Base-by-base conservation (phyloP, 140 eudicot species). In the Bidens hawaiensis region DNA sequence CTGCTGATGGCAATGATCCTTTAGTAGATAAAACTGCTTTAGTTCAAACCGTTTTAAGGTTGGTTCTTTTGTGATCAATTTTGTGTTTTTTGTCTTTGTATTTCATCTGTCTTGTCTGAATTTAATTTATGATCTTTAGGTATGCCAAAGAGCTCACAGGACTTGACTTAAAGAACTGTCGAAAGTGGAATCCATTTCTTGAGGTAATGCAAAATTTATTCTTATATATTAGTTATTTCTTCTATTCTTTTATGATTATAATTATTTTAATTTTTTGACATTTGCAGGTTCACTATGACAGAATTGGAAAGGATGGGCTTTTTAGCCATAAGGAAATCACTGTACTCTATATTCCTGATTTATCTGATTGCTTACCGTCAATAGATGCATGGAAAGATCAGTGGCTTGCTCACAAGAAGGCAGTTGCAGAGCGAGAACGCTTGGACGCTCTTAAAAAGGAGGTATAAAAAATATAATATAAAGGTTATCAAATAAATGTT, bases 271-370 rank as follows among this genome's bases (percentile, higher is more conserved):
- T 6, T 34, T 41, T 8, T 58, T 31, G 16, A 36, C 31, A 23
- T 49, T 25, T 78, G 83, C 93, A 93, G 96, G 79, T 93, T 74
- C 99, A 93, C 76, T 93, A 93, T 74, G 85, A 88, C 42, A 76
- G 99, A 81, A 69, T 85, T 75, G 99, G 99, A 28, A 77, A 76
- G 66, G 94, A 88, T 79, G 99, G 99, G 36, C 79, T 79, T 18
- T 88, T 88, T 76, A 93, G 95, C 60, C 95, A 93, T 77, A 88
- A 83, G 67, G 99, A 93, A 79, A 84, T 93, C 47, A 82, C 96
- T 54, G 95, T 93, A 17, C 78, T 85, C 38, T 93, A 76, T 73
- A 78, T 93, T 56, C 99, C 99, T 8, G 99, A 93, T 77, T 77
- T 93, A 42, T 80, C 96, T 0, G 85, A 81, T 9, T 93, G 99